phyloP scores from a whole-genome alignment of 2,329 filamentous ascomycete species.

The Paecilomyces niveus region DNA sequence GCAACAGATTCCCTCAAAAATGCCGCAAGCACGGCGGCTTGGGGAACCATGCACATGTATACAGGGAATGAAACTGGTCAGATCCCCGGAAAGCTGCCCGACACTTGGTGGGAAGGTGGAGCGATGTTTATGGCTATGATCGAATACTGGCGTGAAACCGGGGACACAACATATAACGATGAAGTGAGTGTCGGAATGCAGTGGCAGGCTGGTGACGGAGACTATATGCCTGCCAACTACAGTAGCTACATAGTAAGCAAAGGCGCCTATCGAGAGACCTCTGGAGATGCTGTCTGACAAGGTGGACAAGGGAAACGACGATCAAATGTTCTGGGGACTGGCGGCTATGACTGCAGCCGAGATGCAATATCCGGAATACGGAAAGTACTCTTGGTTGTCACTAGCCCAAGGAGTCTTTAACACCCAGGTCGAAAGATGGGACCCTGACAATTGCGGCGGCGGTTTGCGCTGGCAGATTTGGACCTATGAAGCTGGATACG shows the following conservation, averaged over 20 bases:
- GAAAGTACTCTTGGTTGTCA: conserved; percentile 66
- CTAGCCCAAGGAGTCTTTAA: conserved; percentile 76
- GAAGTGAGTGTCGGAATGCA: conserved; percentile 61
- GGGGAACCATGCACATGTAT: conserved; percentile 33
- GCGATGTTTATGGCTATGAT: conserved; percentile 64
- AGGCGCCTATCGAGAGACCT: background rate
- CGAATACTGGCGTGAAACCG: conserved; percentile 81
- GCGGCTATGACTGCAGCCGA: conserved; percentile 73
- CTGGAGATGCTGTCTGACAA: background rate
- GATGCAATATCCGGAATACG: conserved; percentile 63
- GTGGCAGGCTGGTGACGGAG: conserved; percentile 64
- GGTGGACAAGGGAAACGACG: conserved; percentile 39
- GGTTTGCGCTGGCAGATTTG: conserved; percentile 85
- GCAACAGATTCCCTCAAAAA: conserved; percentile 21
- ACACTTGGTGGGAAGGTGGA: conserved; percentile 60
- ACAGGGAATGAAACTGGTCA: conserved; percentile 28
- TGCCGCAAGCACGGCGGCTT: conserved; percentile 28
- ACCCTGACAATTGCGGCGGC: conserved; percentile 58
- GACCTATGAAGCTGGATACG: conserved; percentile 62
- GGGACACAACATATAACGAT: conserved; percentile 64
- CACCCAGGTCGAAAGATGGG: conserved; percentile 66
- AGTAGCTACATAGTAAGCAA: conserved; percentile 28
- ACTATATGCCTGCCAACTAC: conserved; percentile 65
- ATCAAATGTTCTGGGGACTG: conserved; percentile 77
- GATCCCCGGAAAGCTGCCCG: conserved; percentile 32